Conservation (phyloP, 1,139 yeast species). For the Suhomyces chickasaworum region DNA sequence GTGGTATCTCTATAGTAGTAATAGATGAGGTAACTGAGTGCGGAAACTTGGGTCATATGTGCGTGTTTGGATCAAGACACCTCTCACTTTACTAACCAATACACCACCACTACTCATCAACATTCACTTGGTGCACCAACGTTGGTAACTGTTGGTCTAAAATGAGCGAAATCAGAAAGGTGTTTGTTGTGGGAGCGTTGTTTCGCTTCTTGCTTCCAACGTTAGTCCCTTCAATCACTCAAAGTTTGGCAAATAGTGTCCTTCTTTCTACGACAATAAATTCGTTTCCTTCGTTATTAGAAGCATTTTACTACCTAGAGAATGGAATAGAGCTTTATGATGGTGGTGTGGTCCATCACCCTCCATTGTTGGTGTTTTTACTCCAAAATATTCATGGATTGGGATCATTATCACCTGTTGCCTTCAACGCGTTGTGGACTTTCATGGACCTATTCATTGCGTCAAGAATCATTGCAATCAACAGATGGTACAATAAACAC, state of each 20-base stretch:
- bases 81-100: background rate
- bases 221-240: slow-evolving; percentile 34
- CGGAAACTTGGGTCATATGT: background rate
- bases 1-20: background rate
- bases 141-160: slow-evolving; percentile 1
- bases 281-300: slow-evolving; percentile 67
- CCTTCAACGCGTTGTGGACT: slow-evolving; percentile 41
- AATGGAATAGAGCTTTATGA: slow-evolving; percentile 68
- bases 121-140: background rate
- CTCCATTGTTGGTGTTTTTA: slow-evolving; percentile 66
- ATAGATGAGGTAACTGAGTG: background rate
- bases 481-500: slow-evolving; percentile 40
- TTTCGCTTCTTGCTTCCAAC: slow-evolving; percentile 38
- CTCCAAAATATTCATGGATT: slow-evolving; percentile 39
- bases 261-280: slow-evolving; percentile 81
- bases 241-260: slow-evolving; percentile 41
- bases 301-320: slow-evolving; percentile 72
- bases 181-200: slow-evolving; percentile 33
- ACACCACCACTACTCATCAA: background rate
- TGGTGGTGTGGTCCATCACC: slow-evolving; percentile 86
- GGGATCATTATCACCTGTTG: slow-evolving; percentile 14
- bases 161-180: slow-evolving; percentile 20
- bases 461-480: slow-evolving; percentile 40
- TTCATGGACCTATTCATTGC: slow-evolving; percentile 45
- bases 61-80: slow-evolving; percentile 3